Base-by-base conservation (phyloP, 2,329 filamentous ascomycete species). In the Torrubiella hemipterigena region DNA sequence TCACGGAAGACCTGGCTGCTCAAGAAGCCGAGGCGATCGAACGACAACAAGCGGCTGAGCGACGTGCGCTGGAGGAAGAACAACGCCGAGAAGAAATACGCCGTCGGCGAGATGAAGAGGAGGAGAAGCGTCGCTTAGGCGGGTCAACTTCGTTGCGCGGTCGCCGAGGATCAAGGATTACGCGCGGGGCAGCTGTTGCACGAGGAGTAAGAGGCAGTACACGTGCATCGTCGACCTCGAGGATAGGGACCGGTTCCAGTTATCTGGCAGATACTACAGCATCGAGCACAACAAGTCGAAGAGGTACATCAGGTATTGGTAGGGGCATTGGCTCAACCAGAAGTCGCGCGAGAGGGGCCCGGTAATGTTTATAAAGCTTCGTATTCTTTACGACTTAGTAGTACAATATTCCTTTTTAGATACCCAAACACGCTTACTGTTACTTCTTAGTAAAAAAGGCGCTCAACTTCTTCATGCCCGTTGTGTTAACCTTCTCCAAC, bases 391-490 rank as follows among this genome's bases (percentile, higher is more conserved):
- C 29, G 25, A 28, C n/a, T n/a, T n/a, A n/a, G n/a, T n/a, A n/a
- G n/a, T n/a, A n/a, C n/a, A n/a, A n/a, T n/a, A n/a, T n/a, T n/a
- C n/a, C n/a, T n/a, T n/a, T 31, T 31, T 33, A 37, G 31, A 37
- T 37, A 37, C 35, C 35, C 35, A 30, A 31, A 6, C 8, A 14
- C 6, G 27, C 19, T 26, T 16, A 21, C n/a, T 25, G 15, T 43
- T 38, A 49, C 39, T 70, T 72, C 59, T 89, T 93, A 37, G 75
- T 75, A 55, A 98, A 98, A 59, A 98, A 98, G 38, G 78, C 73
- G 50, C 83, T 94, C 71, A 98, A 72, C 64, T 96, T 98, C 69
- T 82, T 91, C 91, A 98, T 98, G 2, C 91, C 91, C 15, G 60
- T 73, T 0, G 81, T 87, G 56, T 96, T 82, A 29, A 87, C 89